Evolutionary conservation across 139 green algal genomes (phyloP).

Genomic region (Chlorella sorokiniana): DNA sequence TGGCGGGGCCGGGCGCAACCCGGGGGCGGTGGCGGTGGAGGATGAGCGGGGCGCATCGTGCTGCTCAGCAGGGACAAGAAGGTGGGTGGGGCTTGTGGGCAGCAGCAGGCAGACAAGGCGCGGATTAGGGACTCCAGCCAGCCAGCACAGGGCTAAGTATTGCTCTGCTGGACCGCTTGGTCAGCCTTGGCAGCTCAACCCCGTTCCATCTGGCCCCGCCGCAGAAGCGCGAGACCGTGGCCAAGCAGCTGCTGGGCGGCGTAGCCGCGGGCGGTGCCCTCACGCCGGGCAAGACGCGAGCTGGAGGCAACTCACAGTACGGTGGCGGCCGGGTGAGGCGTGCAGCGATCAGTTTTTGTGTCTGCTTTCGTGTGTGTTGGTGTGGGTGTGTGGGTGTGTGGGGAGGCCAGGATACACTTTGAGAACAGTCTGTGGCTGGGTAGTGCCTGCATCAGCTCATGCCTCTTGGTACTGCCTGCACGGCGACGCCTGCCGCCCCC

Average conservation of each 20-base stretch:
- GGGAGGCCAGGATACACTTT: too few species aligned
- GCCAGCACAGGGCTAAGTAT: background rate
- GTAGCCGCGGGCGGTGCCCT: background rate
- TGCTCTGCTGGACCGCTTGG: too few species aligned
- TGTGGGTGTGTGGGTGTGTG: background rate
- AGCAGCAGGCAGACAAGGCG: background rate
- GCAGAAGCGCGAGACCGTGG: slow-evolving; percentile 72
- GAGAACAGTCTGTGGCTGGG: too few species aligned
- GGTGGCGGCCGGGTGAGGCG: slow-evolving; percentile 25
- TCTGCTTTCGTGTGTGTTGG: too few species aligned
- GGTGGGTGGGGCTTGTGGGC: too few species aligned
- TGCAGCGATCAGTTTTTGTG: too few species aligned
- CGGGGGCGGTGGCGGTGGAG: slow-evolving; percentile 93
- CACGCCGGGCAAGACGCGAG: slow-evolving; percentile 9
- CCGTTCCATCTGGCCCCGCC: background rate
- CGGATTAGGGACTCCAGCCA: too few species aligned
- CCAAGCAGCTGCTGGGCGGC: slow-evolving; percentile 79
- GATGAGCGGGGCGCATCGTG: slow-evolving; percentile 80
- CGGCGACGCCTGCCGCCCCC: too few species aligned
- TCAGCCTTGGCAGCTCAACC: background rate
- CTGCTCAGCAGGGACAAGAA: slow-evolving; percentile 57
- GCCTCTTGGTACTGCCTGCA: too few species aligned
- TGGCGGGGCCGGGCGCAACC: slow-evolving; percentile 76
- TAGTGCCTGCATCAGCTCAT: too few species aligned
- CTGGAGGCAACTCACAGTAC: background rate